phyloP scores from a whole-genome alignment of 306 rosid species.

The Vigna reflexopilosa region DNA sequence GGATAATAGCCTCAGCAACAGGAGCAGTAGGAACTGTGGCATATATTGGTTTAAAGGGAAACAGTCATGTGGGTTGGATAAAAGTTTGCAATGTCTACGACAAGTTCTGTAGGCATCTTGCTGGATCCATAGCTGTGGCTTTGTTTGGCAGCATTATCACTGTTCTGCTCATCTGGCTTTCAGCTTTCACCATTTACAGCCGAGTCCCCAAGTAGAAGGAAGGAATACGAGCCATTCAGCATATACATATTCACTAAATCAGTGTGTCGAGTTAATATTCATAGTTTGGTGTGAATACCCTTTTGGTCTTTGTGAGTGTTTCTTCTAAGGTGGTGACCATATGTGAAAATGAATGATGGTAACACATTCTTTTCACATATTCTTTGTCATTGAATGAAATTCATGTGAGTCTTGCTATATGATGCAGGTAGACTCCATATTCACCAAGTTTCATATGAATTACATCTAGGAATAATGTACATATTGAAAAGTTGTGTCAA shows the following conservation, averaged over 20 bases:
- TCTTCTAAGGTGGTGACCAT: slow-evolving; percentile 31
- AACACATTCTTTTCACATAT: background rate
- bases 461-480: no score
- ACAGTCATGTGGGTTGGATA: slow-evolving; percentile 58
- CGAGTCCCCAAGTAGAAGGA: slow-evolving; percentile 62
- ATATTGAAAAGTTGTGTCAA: background rate
- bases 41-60: slow-evolving; percentile 74
- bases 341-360: background rate
- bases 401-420: background rate
- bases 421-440: background rate
- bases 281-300: background rate
- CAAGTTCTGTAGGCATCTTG: slow-evolving; percentile 73
- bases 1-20: slow-evolving; percentile 74
- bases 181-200: slow-evolving; percentile 57
- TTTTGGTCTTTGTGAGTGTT: slow-evolving; percentile 15
- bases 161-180: slow-evolving; percentile 71
- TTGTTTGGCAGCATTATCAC: slow-evolving; percentile 65
- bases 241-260: slow-evolving; percentile 19
- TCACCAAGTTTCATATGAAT: background rate
- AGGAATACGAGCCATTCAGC: slow-evolving; percentile 17
- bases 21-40: slow-evolving; percentile 79
- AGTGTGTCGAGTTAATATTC: slow-evolving; percentile 21
- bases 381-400: slow-evolving; percentile 4
- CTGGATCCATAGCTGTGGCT: slow-evolving; percentile 60
- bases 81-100: slow-evolving; percentile 64